These are phyloP conservation scores for Didymella keratinophila DNA, from an alignment of 2,329 filamentous ascomycete genomes.

Conservation along the genomic window DNA sequence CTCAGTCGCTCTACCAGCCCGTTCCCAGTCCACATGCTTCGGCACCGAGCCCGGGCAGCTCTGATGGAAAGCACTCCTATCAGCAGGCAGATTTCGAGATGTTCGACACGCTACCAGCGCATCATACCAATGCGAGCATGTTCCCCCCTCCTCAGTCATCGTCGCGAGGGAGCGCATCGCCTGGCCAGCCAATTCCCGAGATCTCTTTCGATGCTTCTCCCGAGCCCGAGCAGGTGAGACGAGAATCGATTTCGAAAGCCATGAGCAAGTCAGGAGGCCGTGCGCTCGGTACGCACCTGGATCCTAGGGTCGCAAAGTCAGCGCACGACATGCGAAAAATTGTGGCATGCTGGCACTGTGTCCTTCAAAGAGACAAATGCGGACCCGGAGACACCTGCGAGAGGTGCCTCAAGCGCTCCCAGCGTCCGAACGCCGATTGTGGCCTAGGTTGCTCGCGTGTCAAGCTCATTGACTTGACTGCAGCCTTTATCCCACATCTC, in stretches of 20 bases:
- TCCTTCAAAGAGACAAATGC: constrained; percentile 58
- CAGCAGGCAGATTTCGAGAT: constrained; percentile 38
- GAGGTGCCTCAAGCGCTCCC: constrained; percentile 50
- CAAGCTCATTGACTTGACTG: constrained; percentile 55
- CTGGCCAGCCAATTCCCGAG: constrained; percentile 24
- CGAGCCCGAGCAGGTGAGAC: constrained; percentile 35
- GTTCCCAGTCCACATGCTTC: constrained; percentile 36
- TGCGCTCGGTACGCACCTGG: constrained; percentile 50
- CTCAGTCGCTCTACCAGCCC: constrained; percentile 31
- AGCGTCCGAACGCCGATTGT: constrained; percentile 50
- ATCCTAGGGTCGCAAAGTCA: constrained; percentile 49
- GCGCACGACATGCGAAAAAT: constrained; percentile 57
- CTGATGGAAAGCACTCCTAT: constrained; percentile 39
- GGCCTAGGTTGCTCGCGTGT: constrained; percentile 56
- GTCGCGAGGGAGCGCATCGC: constrained; percentile 21
- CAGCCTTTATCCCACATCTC: constrained; percentile 55
- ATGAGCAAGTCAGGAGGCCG: constrained; percentile 47
- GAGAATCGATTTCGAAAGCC: constrained; percentile 32
- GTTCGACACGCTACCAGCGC: constrained; percentile 27
- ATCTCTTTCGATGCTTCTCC: constrained; percentile 36
- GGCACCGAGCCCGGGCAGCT: constrained; percentile 41
- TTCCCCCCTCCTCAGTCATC: constrained; percentile 4
- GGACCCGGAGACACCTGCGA: constrained; percentile 51
- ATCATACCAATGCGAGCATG: background rate
- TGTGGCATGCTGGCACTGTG: constrained; percentile 59